Evolutionary conservation across 2,329 filamentous ascomycete species (phyloP).

Genomic region (Monilinia laxa): DNA sequence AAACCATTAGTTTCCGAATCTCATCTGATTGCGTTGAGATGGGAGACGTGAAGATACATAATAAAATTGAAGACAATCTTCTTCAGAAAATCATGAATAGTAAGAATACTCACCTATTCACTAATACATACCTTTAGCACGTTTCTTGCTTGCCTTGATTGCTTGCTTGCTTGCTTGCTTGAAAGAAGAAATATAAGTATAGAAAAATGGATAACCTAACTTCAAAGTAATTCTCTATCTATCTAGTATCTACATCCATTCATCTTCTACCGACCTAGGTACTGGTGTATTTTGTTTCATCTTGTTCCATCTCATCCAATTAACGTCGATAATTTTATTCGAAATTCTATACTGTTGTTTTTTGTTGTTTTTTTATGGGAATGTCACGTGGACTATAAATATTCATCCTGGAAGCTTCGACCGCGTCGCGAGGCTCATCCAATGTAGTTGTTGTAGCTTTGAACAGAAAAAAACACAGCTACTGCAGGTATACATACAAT

Average conservation of each 20-base stretch:
- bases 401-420: constrained; percentile 25
- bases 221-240: too few relatives aligned
- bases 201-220: too few relatives aligned
- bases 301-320: too few relatives aligned
- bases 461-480: constrained; percentile 19
- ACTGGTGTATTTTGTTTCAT: too few relatives aligned
- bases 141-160: too few relatives aligned
- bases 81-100: not conserved
- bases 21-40: not conserved
- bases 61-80: not conserved
- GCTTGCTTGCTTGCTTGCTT: too few relatives aligned
- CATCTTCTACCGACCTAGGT: too few relatives aligned
- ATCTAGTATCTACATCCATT: too few relatives aligned
- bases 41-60: not conserved
- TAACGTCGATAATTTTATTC: too few relatives aligned
- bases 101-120: not conserved
- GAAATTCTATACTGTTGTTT: constrained; percentile 3
- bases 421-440: constrained; percentile 27
- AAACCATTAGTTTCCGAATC: not conserved
- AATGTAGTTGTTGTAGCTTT: constrained; percentile 18
- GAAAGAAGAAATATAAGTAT: too few relatives aligned
- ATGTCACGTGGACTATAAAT: constrained; percentile 22
- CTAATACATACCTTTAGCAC: too few relatives aligned
- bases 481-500: constrained; percentile 12
- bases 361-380: not conserved